Evolutionary conservation across 2,329 filamentous ascomycete genomes (phyloP).

Genomic region (Byssothecium circinans): DNA sequence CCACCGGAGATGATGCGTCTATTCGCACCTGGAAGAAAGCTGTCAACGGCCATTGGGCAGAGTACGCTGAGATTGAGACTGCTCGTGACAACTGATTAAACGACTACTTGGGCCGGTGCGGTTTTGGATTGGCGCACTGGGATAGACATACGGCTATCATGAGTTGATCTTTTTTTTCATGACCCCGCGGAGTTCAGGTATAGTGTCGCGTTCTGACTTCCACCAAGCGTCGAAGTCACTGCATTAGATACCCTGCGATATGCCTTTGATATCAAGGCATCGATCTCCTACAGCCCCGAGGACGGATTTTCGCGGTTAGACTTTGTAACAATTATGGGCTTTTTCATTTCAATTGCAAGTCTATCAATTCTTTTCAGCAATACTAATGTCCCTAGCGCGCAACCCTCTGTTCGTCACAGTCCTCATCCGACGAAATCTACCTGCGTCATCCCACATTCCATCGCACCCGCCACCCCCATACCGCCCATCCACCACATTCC

Average conservation of each 20-base stretch:
- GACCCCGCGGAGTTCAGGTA: constrained; percentile 8
- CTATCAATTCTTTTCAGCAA: too few relatives aligned
- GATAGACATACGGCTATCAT: constrained; percentile 10
- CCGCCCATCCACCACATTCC: too few relatives aligned
- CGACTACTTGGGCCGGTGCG: neutral
- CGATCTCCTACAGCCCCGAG: constrained; percentile 1
- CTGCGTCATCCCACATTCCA: constrained; percentile 26
- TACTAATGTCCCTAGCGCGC: too few relatives aligned
- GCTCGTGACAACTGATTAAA: constrained; percentile 28
- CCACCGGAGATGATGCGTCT: constrained; percentile 74
- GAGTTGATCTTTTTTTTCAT: constrained; percentile 3
- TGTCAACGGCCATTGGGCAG: constrained; percentile 51
- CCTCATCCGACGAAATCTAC: too few relatives aligned
- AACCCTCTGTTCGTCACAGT: too few relatives aligned
- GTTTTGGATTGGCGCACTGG: constrained; percentile 1
- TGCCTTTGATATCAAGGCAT: constrained; percentile 9
- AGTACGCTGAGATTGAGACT: constrained; percentile 53
- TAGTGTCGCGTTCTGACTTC: neutral
- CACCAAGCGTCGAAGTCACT: constrained; percentile 17
- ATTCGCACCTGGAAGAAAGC: constrained; percentile 55
- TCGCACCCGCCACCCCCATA: constrained; percentile 16
- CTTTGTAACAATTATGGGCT: too few relatives aligned
- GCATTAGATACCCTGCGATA: constrained; percentile 31
- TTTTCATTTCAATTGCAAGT: too few relatives aligned
- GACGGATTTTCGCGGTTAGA: neutral